Conservation (phyloP, 1,284 basidiomycete species). For the Pisolithus thermaeus region DNA sequence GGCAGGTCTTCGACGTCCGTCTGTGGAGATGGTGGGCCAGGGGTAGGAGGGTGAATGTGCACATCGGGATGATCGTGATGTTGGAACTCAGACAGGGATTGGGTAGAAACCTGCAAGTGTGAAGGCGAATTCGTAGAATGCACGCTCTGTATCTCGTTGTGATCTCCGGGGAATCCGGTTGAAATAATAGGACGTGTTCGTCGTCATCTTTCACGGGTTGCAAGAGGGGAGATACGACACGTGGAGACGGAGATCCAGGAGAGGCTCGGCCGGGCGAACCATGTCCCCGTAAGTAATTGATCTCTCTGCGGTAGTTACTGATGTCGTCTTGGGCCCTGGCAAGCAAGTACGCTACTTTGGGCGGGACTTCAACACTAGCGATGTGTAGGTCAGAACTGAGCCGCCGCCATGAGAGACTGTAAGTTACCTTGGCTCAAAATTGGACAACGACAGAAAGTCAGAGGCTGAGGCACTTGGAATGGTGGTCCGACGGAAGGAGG, state of each 20-base stretch:
- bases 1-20: neutral
- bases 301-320: neutral
- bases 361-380: neutral
- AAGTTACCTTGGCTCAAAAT: neutral
- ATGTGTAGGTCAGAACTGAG: neutral
- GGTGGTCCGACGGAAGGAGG: neutral
- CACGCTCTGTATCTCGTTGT: neutral
- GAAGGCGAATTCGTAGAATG: neutral
- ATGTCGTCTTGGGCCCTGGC: slow-evolving; percentile 2
- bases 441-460: neutral
- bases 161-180: neutral
- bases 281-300: neutral
- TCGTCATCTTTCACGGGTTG: neutral
- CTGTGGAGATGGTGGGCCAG: neutral
- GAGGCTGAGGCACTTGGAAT: neutral
- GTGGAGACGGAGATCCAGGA: neutral
- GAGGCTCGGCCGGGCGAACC: neutral
- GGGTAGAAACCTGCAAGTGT: neutral
- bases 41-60: slow-evolving; percentile 1
- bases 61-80: neutral
- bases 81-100: neutral
- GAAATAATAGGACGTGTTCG: neutral
- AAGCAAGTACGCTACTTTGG: neutral
- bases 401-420: too few species aligned
- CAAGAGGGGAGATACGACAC: neutral